A percentile compares a stretch with the other conserved stretches of the same genome.
Evolutionary conservation across 306 rosid species (phyloP).

Genomic region (Argentina anserina): DNA sequence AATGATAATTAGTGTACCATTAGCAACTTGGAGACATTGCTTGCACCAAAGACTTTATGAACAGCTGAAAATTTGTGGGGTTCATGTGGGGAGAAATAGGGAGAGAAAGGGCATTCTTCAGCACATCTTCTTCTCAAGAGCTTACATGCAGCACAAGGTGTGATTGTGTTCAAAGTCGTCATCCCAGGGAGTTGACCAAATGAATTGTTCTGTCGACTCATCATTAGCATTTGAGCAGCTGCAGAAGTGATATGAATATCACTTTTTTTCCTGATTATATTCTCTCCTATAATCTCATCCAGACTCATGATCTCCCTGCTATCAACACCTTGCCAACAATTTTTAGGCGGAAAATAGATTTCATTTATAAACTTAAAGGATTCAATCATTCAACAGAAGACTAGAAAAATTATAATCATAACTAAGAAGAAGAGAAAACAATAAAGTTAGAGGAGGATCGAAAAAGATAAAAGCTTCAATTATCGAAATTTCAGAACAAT

Average conservation of each 20-base stretch:
- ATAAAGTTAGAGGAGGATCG: background rate
- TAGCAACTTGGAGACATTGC: conserved; percentile 93
- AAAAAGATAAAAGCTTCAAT: background rate
- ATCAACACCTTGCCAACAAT: conserved; percentile 15
- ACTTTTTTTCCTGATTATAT: conserved; percentile 37
- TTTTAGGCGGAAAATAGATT: background rate
- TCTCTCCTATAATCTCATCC: conserved; percentile 49
- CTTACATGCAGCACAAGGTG: conserved; percentile 97
- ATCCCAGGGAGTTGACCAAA: conserved; percentile 40
- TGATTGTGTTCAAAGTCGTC: conserved; percentile 62
- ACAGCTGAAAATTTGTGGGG: conserved; percentile 88
- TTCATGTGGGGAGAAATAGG: conserved; percentile 88
- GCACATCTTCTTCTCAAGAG: conserved; percentile 90
- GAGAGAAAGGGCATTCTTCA: conserved; percentile 89
- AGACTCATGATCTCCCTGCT: conserved; percentile 42
- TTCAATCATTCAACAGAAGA: background rate
- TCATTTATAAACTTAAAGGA: background rate
- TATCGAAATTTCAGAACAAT: background rate
- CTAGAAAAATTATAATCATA: background rate
- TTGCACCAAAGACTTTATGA: conserved; percentile 90
- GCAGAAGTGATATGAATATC: conserved; percentile 21
- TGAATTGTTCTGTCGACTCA: conserved; percentile 25
- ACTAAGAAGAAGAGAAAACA: background rate
- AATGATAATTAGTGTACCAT: conserved; percentile 31
- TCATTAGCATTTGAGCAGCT: conserved; percentile 48